These are phyloP conservation scores for Penicillium nucicola DNA, from an alignment of 495 filamentous ascomycete species.

Conservation along the genomic window DNA sequence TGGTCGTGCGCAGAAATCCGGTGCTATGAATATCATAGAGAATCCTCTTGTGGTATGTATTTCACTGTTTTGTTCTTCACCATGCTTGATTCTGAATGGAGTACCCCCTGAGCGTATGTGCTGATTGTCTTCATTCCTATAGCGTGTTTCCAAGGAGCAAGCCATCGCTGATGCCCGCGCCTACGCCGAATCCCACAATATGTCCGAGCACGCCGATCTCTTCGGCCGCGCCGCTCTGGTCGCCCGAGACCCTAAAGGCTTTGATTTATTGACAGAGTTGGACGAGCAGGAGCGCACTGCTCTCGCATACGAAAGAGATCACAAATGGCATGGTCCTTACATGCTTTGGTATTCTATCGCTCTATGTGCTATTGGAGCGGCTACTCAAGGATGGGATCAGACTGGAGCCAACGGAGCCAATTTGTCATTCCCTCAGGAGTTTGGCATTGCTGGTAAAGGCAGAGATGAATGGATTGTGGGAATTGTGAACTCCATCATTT, in stretches of 20 bases:
- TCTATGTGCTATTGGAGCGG: slow-evolving; percentile 33
- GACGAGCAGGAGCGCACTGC: slow-evolving; percentile 17
- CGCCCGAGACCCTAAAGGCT: slow-evolving; percentile 24
- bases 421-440: slow-evolving; percentile 52
- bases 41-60: slow-evolving; percentile 41
- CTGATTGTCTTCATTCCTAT: background rate
- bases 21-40: slow-evolving; percentile 38
- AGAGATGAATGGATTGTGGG: slow-evolving; percentile 57
- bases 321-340: slow-evolving; percentile 32
- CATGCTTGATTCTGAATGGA: background rate
- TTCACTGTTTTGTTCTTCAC: background rate
- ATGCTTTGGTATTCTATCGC: slow-evolving; percentile 36
- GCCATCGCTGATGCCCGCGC: slow-evolving; percentile 30
- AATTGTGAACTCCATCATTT: slow-evolving; percentile 50
- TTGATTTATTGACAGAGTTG: slow-evolving; percentile 17
- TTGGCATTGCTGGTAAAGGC: slow-evolving; percentile 43
- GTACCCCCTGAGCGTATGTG: background rate
- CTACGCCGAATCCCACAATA: slow-evolving; percentile 35
- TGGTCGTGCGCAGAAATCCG: background rate
- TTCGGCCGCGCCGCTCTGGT: slow-evolving; percentile 41
- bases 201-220: slow-evolving; percentile 40
- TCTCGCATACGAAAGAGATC: slow-evolving; percentile 27
- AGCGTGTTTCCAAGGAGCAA: slow-evolving; percentile 34
- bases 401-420: slow-evolving; percentile 68
- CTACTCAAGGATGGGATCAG: slow-evolving; percentile 60